Base-by-base conservation (phyloP, 202 grass and related monocot genomes). In the Panicum virgatum region DNA sequence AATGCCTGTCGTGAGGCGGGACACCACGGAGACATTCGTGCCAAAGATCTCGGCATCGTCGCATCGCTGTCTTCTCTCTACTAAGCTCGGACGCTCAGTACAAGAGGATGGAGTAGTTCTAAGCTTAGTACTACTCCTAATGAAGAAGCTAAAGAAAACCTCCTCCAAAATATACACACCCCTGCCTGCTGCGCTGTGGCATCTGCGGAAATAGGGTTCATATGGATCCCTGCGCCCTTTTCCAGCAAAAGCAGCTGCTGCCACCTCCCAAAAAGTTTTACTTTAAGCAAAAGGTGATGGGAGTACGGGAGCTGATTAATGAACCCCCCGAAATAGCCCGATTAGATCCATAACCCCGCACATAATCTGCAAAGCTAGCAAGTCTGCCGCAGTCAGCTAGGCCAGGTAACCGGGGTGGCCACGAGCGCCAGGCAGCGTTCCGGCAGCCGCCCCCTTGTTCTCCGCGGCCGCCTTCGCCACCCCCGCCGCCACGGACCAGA, bases 401-500 rank as follows among this genome's bases (percentile, higher is more conserved):
- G 73, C 19, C 59, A 75, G 46, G 12, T 39, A 58, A 47, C 73
- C 58, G 9, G n/a, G 42, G 42, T 0, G 42, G 4, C 57, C 47
- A 46, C 44, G 12, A 14, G 3, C 44, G 8, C 37, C 64, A 18
- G 58, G 22, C 44, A 3, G 73, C 59, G 16, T 44, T n/a, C 80
- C 62, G 16, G 40, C 51, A 4, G 47, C 51, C 3, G 27, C 9
- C 6, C 29, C 57, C 46, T 12, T 62, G 53, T 25, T 36, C 4
- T 36, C n/a, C n/a, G n/a, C n/a, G n/a, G n/a, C n/a, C n/a, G n/a
- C n/a, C n/a, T n/a, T n/a, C n/a, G n/a, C 38, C 48, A 61, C 68
- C 27, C 84, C 79, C 40, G 76, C 73, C 23, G 84, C 84, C 59
- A 83, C 88, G 26, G 90, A 87, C 94, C 94, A 94, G 14, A 94